Evolutionary conservation across 345 rosid species (phyloP), one percentile per base, ranked within the genome.

Genomic region (Litchi chinensis): DNA sequence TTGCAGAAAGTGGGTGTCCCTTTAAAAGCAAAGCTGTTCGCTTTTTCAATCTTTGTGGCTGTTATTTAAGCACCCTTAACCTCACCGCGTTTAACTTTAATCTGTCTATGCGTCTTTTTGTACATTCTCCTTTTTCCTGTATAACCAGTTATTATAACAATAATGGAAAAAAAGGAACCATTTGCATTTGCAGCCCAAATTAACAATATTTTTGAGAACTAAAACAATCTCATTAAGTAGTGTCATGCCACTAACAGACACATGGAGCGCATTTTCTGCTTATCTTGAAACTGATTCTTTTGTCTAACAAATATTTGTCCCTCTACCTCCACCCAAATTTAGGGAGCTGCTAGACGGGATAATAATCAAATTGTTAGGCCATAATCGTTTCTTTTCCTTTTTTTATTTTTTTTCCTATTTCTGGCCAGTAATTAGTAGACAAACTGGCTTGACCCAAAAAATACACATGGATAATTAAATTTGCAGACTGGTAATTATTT

Each of bases 1-100:
- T 80, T 83, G 91, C 91, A 87, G 92, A 91, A 91, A 91, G 95
- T 87, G 90, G 89, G 91, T 86, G 90, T 84, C 84, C 89, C 95
- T 88, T 91, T 91, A 88, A 87, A 91, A 87, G 83, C 84, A 86
- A 80, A 81, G 86, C 74, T 65, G 54, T 68, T 74, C 75, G 8
- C 86, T 87, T 87, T 84, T 81, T 71, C 80, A 65, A 70, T 73
- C 43, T 24, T 65, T 59, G 83, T 83, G 81, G 81, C 73, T 74
- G 5, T 18, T 66, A 66, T 74, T 62, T 41, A 71, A 41, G 44
- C 9, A 28, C 37, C 77, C 57, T 68, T 57, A 54, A 52, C 59
- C 46, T 15, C n/a, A 18, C 28, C 10, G 26, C 52, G n/a, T 66
- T 15, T 43, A 62, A 62, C 76, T 76, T 79, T 76, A 56, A 80